Evolutionary conservation across 2,329 filamentous ascomycete genomes (phyloP).

Genomic region (Phyllosticta paracitricarpa): DNA sequence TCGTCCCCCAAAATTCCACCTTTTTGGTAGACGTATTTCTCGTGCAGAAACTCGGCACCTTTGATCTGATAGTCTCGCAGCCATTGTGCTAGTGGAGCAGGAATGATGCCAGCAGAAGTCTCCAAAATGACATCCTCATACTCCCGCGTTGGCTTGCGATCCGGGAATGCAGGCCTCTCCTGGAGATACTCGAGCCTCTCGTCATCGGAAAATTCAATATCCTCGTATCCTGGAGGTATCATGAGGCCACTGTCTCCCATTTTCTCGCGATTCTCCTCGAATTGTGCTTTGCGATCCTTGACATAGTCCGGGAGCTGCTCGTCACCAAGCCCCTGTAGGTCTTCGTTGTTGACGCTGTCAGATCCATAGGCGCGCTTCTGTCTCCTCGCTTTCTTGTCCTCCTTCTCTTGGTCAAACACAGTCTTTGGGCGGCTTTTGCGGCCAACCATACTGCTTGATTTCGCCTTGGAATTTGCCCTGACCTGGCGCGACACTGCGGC

Average conservation of each 20-base stretch:
- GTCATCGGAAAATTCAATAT: constrained; percentile 66
- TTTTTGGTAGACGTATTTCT: constrained; percentile 81
- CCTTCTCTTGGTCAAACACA: not conserved
- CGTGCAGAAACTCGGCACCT: constrained; percentile 76
- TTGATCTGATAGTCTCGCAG: constrained; percentile 84
- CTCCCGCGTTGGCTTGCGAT: constrained; percentile 53
- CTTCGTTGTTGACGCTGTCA: constrained; percentile 25
- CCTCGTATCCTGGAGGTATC: constrained; percentile 66
- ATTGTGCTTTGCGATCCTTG: constrained; percentile 53
- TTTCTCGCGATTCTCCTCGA: constrained; percentile 51
- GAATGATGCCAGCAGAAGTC: constrained; percentile 71
- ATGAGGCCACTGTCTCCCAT: constrained; percentile 61
- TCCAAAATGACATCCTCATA: constrained; percentile 68
- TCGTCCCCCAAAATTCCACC: constrained; percentile 90
- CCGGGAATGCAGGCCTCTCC: constrained; percentile 59
- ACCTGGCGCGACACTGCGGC: constrained; percentile 31
- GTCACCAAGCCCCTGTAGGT: constrained; percentile 41
- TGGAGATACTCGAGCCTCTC: constrained; percentile 50
- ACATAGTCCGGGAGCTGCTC: constrained; percentile 63
- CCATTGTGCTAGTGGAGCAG: constrained; percentile 82
- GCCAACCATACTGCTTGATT: constrained; percentile 31
- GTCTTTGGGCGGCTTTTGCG: constrained; percentile 19
- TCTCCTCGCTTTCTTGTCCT: constrained; percentile 7
- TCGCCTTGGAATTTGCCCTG: constrained; percentile 29
- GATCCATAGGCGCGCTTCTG: not conserved